A percentile compares a stretch with the other conserved stretches of the same genome.
Conservation (phyloP, 306 rosid genomes). For the Trichosanthes truncata region DNA sequence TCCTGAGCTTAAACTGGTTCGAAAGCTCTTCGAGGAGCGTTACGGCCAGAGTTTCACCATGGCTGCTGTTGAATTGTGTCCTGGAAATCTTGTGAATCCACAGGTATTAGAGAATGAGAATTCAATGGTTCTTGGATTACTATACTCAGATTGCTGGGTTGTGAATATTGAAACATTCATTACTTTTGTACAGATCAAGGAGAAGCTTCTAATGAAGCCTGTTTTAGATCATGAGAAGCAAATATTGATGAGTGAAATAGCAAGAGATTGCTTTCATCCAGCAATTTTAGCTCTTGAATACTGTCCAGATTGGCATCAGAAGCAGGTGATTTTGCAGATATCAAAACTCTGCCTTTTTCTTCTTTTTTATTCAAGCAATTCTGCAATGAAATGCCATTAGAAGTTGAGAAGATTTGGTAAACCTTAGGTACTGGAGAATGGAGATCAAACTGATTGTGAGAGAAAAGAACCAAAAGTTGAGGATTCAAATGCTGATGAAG, state of each 20-base stretch:
- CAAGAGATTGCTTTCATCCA: conserved; percentile 36
- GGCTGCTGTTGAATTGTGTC: conserved; percentile 47
- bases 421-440: conserved; percentile 11
- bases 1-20: conserved; percentile 56
- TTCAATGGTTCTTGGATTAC: neutral
- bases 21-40: conserved; percentile 56
- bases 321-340: conserved; percentile 31
- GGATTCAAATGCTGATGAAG: conserved; percentile 15
- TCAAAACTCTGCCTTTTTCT: neutral
- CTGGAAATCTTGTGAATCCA: conserved; percentile 64
- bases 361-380: neutral
- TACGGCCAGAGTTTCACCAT: conserved; percentile 44
- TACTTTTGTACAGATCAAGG: conserved; percentile 34
- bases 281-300: conserved; percentile 52
- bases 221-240: conserved; percentile 48
- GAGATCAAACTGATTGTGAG: conserved; percentile 15
- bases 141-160: neutral
- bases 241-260: conserved; percentile 49
- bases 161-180: neutral
- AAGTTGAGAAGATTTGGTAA: conserved; percentile 14
- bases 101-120: conserved; percentile 29
- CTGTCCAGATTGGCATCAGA: conserved; percentile 47
- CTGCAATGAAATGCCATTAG: neutral
- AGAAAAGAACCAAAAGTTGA: conserved; percentile 19
- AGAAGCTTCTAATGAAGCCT: conserved; percentile 31